Evolutionary conservation across 75 land plant species (phyloP), one percentile per base, ranked within the genome.

Genomic region (Pinus albicaulis): DNA sequence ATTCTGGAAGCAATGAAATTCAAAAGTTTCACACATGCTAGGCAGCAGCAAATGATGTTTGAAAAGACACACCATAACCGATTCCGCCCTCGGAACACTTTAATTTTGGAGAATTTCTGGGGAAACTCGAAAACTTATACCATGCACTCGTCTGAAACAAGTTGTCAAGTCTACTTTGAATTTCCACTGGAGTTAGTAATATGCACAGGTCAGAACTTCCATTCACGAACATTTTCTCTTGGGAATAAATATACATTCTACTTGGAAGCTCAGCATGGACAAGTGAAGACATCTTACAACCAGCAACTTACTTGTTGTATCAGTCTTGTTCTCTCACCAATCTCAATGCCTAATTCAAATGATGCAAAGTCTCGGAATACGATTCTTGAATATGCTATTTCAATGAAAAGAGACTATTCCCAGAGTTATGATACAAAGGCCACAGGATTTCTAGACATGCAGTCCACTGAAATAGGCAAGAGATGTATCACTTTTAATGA

Each of bases 151-250:
- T 52, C 74, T 38, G 78, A 59, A 53, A 75, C 58, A n/a, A 76
- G 82, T 75, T 79, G 82, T 78, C 85, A 83, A 31, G 76, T 80
- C 7, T 76, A 80, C 64, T 83, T 83, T 48, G 85, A 83, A 59
- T 83, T 83, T 28, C 85, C 85, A n/a, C 78, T 83, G 12, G 85
- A 83, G 82, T 62, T 83, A 22, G 85, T 83, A 15, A 80, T 83
- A 28, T 83, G 85, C 78, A 83, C 75, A 17, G 85, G 85, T 22
- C 78, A 79, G 58, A 83, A 74, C 78, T 83, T 83, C 41, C 85
- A 76, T 44, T 83, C 85, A 6, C 71, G 82, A 56, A 56, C 78
- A 23, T 80, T 83, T 38, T 34, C 52, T 74, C 82, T 83, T 12
- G 61, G 85, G 19, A n/a, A 59, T 55, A 74, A 79, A 66, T 79